Conservation (phyloP, 1,284 basidiomycete species). For the Filobasidium uniguttulatum region DNA sequence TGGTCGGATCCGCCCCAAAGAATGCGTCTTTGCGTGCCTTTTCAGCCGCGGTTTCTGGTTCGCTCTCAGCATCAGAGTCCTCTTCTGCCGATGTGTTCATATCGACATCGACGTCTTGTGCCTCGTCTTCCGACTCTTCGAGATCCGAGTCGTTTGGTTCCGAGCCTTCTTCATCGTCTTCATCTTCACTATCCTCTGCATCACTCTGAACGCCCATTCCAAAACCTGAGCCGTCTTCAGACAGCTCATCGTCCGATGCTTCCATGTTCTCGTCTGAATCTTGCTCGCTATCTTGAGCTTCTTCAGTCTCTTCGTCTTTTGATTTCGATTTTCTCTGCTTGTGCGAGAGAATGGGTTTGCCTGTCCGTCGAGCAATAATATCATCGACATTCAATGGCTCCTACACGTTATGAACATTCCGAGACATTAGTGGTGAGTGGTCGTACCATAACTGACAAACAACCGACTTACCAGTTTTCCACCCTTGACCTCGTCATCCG, state of each 20-base stretch:
- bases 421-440: neutral
- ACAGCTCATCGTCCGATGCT: conserved; percentile 30
- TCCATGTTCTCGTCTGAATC: conserved; percentile 13
- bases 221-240: conserved; percentile 17
- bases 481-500: conserved; percentile 42
- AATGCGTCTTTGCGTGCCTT: conserved; percentile 70
- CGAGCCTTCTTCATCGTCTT: conserved; percentile 19
- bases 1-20: conserved; percentile 51
- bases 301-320: conserved; percentile 46
- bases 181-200: conserved; percentile 19
- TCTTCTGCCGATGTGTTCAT: conserved; percentile 28
- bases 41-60: conserved; percentile 55
- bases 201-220: conserved; percentile 13
- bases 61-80: conserved; percentile 39
- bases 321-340: too few relatives aligned
- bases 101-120: conserved; percentile 27
- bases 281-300: conserved; percentile 20
- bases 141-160: conserved; percentile 38
- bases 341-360: conserved; percentile 27
- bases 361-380: conserved; percentile 61
- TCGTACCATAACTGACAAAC: conserved; percentile 1
- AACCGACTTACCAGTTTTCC: conserved; percentile 48
- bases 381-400: conserved; percentile 77
- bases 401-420: conserved; percentile 32
- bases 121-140: conserved; percentile 38